Evolutionary conservation across 257 asterid species (phyloP), one percentile per base, ranked within the genome.

Genomic region (Haberlea rhodopensis): DNA sequence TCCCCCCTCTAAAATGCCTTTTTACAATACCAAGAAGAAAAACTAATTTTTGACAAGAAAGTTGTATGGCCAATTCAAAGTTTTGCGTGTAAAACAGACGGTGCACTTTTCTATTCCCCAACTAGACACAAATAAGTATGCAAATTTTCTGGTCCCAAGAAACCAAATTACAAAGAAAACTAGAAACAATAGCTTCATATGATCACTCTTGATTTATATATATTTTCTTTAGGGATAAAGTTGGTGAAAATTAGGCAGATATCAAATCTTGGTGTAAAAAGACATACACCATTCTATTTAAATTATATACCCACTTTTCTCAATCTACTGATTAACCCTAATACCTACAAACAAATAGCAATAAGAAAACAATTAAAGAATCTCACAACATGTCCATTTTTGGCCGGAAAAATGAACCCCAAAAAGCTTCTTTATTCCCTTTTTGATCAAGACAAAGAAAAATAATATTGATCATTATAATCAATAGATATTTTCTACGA

Each of bases 371-470:
- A n/a, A n/a, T n/a, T n/a, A n/a, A n/a, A n/a, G n/a, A n/a, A n/a
- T n/a, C n/a, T n/a, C n/a, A n/a, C n/a, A 77, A 77, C 31, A 56
- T 72, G 75, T 71, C 81, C 60, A 56, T 31, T 34, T 69, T 18
- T 31, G 23, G 63, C 46, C 16, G 64, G 51, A 53, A 54, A n/a
- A 71, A 48, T 9, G 23, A 46, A 22, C n/a, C 37, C 10, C 21
- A 3, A 24, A 34, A 53, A 54, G 16, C 24, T 45, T 63, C 19
- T 28, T 23, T 20, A 22, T 22, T 26, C 34, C 60, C 56, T 57
- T 56, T 68, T 13, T 65, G n/a, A 80, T 67, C 34, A 57, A 60
- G 86, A 83, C 80, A 78, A n/a, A 49, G 55, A 57, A 66, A 62
- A 62, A 61, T 9, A 55, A 51, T 37, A 55, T 51, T 53, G 49